phyloP scores from a whole-genome alignment of 176 grass and related monocot species.

The Triticum dicoccoides region DNA sequence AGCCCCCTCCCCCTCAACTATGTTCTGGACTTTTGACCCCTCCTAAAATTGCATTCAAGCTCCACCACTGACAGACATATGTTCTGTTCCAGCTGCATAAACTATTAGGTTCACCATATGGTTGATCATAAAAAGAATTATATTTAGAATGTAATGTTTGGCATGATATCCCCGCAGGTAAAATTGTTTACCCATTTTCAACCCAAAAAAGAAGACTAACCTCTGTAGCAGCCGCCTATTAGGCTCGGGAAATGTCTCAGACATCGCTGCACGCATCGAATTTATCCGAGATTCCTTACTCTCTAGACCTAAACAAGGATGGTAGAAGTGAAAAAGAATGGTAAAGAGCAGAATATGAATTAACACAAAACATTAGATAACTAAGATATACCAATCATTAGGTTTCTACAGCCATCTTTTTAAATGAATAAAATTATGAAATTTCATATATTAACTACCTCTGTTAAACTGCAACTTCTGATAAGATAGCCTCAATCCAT shows the following conservation, averaged over 20 bases:
- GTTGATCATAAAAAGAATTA: neutral
- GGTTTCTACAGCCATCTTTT: neutral
- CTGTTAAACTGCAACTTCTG: conserved; percentile 7
- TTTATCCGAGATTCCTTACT: conserved; percentile 73
- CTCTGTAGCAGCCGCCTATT: conserved; percentile 86
- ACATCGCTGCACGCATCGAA: conserved; percentile 90
- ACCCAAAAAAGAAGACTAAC: conserved; percentile 40
- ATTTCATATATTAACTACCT: neutral
- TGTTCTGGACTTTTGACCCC: too few relatives aligned
- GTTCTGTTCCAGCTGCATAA: conserved; percentile 17
- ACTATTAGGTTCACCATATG: conserved; percentile 3
- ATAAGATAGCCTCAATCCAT: neutral
- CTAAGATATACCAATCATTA: neutral
- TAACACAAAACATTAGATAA: neutral
- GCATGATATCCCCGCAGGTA: conserved; percentile 3
- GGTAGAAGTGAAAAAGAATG: conserved; percentile 28
- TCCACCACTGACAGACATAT: neutral
- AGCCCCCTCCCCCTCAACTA: too few relatives aligned
- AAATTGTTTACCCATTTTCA: conserved; percentile 24
- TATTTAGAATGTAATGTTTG: neutral
- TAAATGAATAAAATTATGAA: neutral
- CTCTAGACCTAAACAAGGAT: conserved; percentile 68
- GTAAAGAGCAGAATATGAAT: conserved; percentile 5
- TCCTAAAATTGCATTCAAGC: too few relatives aligned
- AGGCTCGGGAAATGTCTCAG: conserved; percentile 95